Base-by-base conservation (phyloP, 345 rosid genomes). In the Eucalyptus regnans region DNA sequence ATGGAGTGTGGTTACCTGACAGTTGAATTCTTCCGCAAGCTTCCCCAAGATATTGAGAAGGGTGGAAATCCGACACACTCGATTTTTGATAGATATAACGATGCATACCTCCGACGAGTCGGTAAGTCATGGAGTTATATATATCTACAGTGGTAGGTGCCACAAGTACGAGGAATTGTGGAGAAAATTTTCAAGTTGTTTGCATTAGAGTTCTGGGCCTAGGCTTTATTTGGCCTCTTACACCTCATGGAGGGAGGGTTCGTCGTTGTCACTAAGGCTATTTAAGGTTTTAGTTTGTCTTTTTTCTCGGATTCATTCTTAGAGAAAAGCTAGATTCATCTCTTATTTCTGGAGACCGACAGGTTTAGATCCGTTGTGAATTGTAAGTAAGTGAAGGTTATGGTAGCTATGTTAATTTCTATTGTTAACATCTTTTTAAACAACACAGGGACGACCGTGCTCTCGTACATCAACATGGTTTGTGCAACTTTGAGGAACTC, bases 11-110 rank as follows among this genome's bases (percentile, higher is more conserved):
- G 96, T 91, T 97, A 97, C 95, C 90, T 96, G 91, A 97, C 99
- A 2, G 99, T 97, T 18, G 99, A 96, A 86, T 97, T 96, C 92
- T 97, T 97, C 93, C 93, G 98, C 88, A 97, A 96, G 92, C 99
- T 97, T 92, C 99, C 99, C 86, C 99, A 96, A 90, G 99, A 97
- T 91, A 89, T 93, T 60, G 99, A 97, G 91, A 97, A 97, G 94
- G 99, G 99, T 18, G 99, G 99, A 90, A 96, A 96, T 90, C 99
- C 99, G 13, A 93, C 98, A 7, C 99, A 96, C 91, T 97, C 99
- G 20, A 92, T 96, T 37, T 97, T 95, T 71, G 98, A 97, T 88
- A 91, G 99, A 93, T 97, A 96, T 90, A 96, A 94, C 52, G 99
- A 97, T 88, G 90, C 98, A 20, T 97, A 97, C 88, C 98, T 97